A percentile compares a stretch with the other conserved stretches of the same genome.
These are phyloP conservation scores for Coemansia sp. DNA, from an alignment of 192 early-diverging fungal genomes.

Conservation along the genomic window DNA sequence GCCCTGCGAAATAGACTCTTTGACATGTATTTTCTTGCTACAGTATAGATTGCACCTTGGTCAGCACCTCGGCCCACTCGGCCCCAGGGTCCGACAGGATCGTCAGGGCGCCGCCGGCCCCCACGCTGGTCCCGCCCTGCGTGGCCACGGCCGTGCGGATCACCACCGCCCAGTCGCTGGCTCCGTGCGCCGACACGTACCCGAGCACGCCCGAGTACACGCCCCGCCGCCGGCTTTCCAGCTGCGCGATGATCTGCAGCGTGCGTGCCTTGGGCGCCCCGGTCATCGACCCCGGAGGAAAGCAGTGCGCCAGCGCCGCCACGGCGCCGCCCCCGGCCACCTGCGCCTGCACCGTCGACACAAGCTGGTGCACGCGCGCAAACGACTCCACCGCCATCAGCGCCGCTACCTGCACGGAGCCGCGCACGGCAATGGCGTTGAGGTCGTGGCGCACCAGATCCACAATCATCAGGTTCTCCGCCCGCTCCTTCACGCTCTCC, in stretches of 20 bases:
- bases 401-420: slow-evolving; percentile 68
- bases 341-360: slow-evolving; percentile 73
- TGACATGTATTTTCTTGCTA: too few species aligned
- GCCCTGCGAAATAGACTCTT: too few species aligned
- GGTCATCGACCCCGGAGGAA: slow-evolving; percentile 97
- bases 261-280: slow-evolving; percentile 93
- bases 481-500: slow-evolving; percentile 80
- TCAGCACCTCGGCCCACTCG: slow-evolving; percentile 83
- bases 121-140: slow-evolving; percentile 58
- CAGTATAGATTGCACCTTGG: slow-evolving; percentile 57
- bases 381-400: slow-evolving; percentile 89
- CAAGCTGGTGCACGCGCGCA: slow-evolving; percentile 88
- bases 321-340: slow-evolving; percentile 62
- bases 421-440: slow-evolving; percentile 59
- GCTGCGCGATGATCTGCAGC: slow-evolving; percentile 66
- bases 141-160: slow-evolving; percentile 82
- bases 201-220: slow-evolving; percentile 89
- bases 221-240: slow-evolving; percentile 68
- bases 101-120: slow-evolving; percentile 92
- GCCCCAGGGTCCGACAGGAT: slow-evolving; percentile 77
- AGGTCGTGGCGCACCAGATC: slow-evolving; percentile 95
- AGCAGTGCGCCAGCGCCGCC: slow-evolving; percentile 68
- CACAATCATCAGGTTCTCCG: slow-evolving; percentile 98
- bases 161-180: slow-evolving; percentile 78
- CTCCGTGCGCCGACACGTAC: slow-evolving; percentile 65